Evolutionary conservation across 495 filamentous ascomycete genomes (phyloP).

Genomic region (Aspergillus avenaceus): DNA sequence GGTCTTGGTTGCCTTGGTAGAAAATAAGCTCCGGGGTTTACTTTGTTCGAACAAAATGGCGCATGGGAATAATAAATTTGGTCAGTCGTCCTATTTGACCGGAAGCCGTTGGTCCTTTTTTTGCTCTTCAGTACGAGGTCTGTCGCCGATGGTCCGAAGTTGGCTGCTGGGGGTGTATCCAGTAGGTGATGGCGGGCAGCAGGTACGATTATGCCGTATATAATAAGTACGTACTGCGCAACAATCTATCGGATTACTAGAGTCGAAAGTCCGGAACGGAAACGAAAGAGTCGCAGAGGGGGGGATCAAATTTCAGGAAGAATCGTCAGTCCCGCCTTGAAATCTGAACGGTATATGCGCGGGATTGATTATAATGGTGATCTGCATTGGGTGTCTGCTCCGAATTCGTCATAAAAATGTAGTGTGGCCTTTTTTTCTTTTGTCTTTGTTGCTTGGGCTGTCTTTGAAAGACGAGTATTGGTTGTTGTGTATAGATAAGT

Average conservation of each 20-base stretch:
- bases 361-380: constrained; percentile 12
- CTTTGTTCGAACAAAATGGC: constrained; percentile 1
- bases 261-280: neutral
- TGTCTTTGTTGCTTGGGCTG: constrained; percentile 11
- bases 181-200: neutral
- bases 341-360: constrained; percentile 18
- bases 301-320: neutral
- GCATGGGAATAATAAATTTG: constrained; percentile 2
- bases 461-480: neutral
- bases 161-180: neutral
- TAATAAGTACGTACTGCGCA: constrained; percentile 1
- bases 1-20: neutral
- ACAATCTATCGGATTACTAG: constrained; percentile 3
- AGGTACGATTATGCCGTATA: neutral
- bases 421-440: neutral
- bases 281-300: neutral
- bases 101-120: too few relatives aligned
- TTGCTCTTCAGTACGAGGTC: neutral
- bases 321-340: constrained; percentile 17
- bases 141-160: neutral
- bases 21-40: neutral
- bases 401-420: neutral
- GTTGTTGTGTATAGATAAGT: too few relatives aligned
- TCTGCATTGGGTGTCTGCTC: constrained; percentile 20
- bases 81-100: neutral